Evolutionary conservation across 2,329 filamentous ascomycete genomes (phyloP), one percentile per base, ranked within the genome.

Genomic region (Fusarium heterosporum): DNA sequence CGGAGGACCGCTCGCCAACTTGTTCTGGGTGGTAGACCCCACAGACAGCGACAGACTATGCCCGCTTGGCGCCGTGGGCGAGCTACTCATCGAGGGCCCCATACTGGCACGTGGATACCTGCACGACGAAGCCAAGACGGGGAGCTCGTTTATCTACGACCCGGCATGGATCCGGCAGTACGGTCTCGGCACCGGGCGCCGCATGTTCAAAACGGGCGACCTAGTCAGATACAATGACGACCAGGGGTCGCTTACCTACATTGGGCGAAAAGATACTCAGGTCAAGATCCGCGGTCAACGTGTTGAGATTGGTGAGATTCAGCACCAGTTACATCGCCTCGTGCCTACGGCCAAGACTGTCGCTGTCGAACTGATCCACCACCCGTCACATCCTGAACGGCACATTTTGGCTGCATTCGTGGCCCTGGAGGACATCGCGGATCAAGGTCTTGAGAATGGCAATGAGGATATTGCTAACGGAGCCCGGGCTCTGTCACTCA

Each of bases 261-360:
- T 52, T 42, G 30, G 45, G 22, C 22, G 22, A 22, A 22, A 22
- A 22, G 22, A 22, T 22, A 22, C 79, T 0, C 86, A 88, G 69
- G 80, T 87, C 48, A 89, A 89, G 72, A 74, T 89, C 9, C 80
- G 82, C n/a, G 89, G 88, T 22, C 87, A 83, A 61, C 75, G 85
- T 48, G 78, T 86, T 43, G 88, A 85, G 39, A 34, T 52, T 36
- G 39, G 49, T 28, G 49, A 52, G 47, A 50, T 50, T 40, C 47
- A 50, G 47, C 47, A 50, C 47, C 47, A 50, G 36, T 50, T 50
- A 25, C 47, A 50, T 50, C 47, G 47, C 36, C 47, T 50, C 47
- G 47, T 50, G 47, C 47, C 47, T 40, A 50, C 47, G 25, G 47
- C 36, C 47, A 50, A 50, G 47, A 50, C 47, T 50, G 47, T 50